Base-by-base conservation (phyloP, 2,329 filamentous ascomycete genomes). In the Metarhizium guizhouense region DNA sequence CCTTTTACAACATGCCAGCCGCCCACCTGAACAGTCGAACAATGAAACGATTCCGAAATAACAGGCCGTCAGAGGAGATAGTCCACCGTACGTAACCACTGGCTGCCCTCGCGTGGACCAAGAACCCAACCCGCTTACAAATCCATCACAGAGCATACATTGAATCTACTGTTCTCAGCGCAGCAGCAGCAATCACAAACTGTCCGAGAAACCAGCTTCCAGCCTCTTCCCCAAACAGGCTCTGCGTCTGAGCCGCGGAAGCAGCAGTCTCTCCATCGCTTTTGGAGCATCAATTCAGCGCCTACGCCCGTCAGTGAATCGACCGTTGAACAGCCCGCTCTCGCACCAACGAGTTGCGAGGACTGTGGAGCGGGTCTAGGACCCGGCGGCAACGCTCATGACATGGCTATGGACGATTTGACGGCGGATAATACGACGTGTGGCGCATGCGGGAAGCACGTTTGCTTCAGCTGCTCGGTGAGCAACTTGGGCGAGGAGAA, bases 381-480 rank as follows among this genome's bases (percentile, higher is more conserved):
- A 4, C 45, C 53, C 13, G 56, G 48, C 4, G 57, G 57, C 0
- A 61, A 61, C 7, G 69, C 60, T 14, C 69, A 70, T 13, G 64
- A 60, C 18, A 74, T 77, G 68, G 72, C 76, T 2, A 54, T 76
- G 3, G 74, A 78, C 6, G 40, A 78, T 7, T 40, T 52, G 1
- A 62, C 58, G 1, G 60, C 55, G 3, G 64, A 61, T 10, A 67
- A 66, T 38, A 66, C 68, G 32, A 65, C 68, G 1, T 84, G 81
- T 54, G 72, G 70, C 8, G 72, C 69, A 0, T 85, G 81, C 56
- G 72, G 75, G 5, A 83, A 80, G 64, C 69, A 74, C 11, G 79
- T 85, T 14, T 85, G 82, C 67, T 80, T 77, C 55, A 75, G 78
- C 54, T 85, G 82, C 63, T 82, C 81, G 0, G 74, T 84, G 45